A percentile compares a stretch with the other conserved stretches of the same genome.
Conservation (phyloP, 768 basidiomycete genomes). For the Dacryopinax primogenitus region DNA sequence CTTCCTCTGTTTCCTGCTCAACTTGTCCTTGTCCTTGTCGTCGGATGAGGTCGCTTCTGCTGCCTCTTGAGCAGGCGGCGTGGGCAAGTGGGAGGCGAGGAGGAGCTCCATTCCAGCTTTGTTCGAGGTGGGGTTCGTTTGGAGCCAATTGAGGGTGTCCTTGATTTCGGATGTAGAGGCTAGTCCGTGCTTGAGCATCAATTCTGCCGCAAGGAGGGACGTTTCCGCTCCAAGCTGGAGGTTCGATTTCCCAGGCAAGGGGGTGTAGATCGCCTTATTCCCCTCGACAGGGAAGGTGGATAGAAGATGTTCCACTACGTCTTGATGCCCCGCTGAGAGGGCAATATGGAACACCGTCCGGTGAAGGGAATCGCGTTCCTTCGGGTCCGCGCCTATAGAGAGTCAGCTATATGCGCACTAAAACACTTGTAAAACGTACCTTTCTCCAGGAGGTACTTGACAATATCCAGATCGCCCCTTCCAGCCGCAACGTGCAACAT, state of each 20-base stretch:
- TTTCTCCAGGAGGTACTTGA: background rate
- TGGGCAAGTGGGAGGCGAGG: background rate
- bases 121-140: background rate
- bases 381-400: background rate
- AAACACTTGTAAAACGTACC: background rate
- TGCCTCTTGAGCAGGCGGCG: background rate
- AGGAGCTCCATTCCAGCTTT: background rate
- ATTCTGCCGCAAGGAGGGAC: background rate
- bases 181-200: background rate
- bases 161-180: background rate
- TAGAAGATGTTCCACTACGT: background rate
- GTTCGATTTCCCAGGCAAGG: background rate
- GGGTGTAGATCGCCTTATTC: background rate
- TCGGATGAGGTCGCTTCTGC: background rate
- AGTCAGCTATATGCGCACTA: background rate
- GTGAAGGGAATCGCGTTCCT: background rate
- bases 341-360: background rate
- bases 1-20: slow-evolving; percentile 5
- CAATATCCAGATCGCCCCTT: background rate
- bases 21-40: background rate
- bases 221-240: background rate
- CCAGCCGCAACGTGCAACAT: background rate
- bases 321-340: background rate
- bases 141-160: background rate
- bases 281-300: background rate